Evolutionary conservation across 345 rosid species (phyloP), one percentile per base, ranked within the genome.

Genomic region (Camelina neglecta): DNA sequence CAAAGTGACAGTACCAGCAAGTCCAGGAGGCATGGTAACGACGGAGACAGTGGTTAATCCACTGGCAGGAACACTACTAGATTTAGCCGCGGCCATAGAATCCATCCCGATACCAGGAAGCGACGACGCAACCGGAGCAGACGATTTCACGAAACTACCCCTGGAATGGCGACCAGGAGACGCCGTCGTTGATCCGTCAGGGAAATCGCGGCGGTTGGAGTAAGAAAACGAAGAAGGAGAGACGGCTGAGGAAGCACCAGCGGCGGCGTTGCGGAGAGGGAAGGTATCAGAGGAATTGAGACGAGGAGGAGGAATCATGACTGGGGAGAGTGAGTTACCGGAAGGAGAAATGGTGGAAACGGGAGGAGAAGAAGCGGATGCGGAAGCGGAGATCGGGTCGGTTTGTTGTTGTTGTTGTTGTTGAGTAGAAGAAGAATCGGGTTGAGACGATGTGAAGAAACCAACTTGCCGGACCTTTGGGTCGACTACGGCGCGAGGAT

Each of bases 391-490:
- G 81, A 74, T 67, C 64, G 83, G 83, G 69, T 79, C 84, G 71
- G 84, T 73, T 33, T 75, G 75, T 24, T 18, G 75, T 33, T 75
- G 75, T 33, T 75, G 75, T 24, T 38, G 65, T 16, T 13, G 67
- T 21, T 81, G 80, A 57, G 88, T 6, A 39, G 42, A 85, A 5
- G 81, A 84, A 65, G 81, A 84, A 65, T 85, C 89, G 62, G 90
- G 80, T 39, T 82, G 78, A 18, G 73, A 74, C 4, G 77, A 71
- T 23, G 95, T 79, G 84, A 93, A 90, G 84, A 93, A 91, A 1
- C 98, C 98, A 12, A 93, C 97, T 45, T 83, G 93, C 7, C 98
- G 92, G 75, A 90, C 86, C 83, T 93, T 90, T 3, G 98, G 98
- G 74, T 93, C 95, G 74, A 82, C 84, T 16, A 89, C 87, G 33